A percentile compares a stretch with the other conserved stretches of the same genome.
These are phyloP conservation scores for Fusarium bulbicola DNA, from an alignment of 2,329 filamentous ascomycete species.

Conservation along the genomic window DNA sequence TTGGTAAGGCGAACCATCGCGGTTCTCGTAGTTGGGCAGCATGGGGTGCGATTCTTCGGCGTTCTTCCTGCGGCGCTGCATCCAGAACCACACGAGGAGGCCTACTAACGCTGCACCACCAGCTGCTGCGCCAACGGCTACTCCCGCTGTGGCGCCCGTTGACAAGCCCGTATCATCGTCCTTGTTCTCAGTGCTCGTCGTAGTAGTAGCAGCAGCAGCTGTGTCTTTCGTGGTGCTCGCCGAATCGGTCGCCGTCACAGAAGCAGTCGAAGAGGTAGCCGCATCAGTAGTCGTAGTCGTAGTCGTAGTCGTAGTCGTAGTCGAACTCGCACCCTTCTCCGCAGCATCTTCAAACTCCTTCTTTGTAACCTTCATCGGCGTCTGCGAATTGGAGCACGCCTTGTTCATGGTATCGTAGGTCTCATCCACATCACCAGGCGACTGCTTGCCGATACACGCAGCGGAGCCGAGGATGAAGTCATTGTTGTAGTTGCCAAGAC, in stretches of 20 bases:
- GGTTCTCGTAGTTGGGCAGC: slow-evolving; percentile 38
- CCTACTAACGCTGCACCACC: slow-evolving; percentile 43
- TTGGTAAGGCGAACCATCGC: slow-evolving; percentile 25
- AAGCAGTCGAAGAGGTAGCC: neutral
- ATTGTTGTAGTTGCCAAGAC: slow-evolving; percentile 50
- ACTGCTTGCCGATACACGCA: slow-evolving; percentile 53
- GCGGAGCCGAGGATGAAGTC: slow-evolving; percentile 60
- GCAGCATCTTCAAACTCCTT: slow-evolving; percentile 51
- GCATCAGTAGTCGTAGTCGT: neutral
- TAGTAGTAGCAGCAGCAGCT: neutral
- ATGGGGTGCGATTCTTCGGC: slow-evolving; percentile 45
- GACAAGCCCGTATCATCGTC: slow-evolving; percentile 41
- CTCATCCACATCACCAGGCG: slow-evolving; percentile 48
- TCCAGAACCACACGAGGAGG: slow-evolving; percentile 36
- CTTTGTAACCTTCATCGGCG: slow-evolving; percentile 54
- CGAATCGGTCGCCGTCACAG: neutral
- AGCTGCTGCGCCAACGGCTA: slow-evolving; percentile 50
- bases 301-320: too few relatives aligned
- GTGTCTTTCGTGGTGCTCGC: neutral
- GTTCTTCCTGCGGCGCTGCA: slow-evolving; percentile 43
- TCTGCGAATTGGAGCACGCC: slow-evolving; percentile 56
- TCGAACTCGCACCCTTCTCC: slow-evolving; percentile 3
- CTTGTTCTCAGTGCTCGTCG: neutral
- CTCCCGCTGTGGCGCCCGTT: slow-evolving; percentile 50
- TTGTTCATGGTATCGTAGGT: slow-evolving; percentile 56